These are phyloP conservation scores for Colletotrichum sp. DNA, from an alignment of 2,329 filamentous ascomycete genomes.

Conservation along the genomic window DNA sequence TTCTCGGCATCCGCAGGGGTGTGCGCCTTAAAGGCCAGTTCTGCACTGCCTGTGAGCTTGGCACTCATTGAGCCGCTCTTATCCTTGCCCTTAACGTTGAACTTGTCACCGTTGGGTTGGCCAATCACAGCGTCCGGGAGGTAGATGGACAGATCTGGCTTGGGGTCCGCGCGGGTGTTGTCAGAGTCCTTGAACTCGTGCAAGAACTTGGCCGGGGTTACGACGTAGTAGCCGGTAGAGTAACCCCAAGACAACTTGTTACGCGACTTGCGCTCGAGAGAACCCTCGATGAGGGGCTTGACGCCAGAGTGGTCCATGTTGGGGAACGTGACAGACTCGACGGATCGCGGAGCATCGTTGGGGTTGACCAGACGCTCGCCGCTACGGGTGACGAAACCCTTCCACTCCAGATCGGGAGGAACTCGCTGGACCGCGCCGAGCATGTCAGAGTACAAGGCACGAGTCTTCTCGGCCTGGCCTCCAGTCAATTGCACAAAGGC, in stretches of 20 bases:
- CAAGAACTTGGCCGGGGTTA: constrained; percentile 85
- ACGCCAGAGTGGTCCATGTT: constrained; percentile 87
- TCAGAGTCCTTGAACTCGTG: constrained; percentile 98
- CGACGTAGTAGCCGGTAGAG: constrained; percentile 84
- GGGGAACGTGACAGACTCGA: constrained; percentile 80
- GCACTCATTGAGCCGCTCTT: constrained; percentile 79
- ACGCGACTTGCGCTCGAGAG: constrained; percentile 87
- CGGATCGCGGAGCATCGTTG: constrained; percentile 72
- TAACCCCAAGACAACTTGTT: constrained; percentile 82
- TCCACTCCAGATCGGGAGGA: constrained; percentile 89
- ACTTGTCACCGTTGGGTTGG: constrained; percentile 76
- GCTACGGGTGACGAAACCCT: constrained; percentile 78
- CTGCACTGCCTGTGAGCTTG: constrained; percentile 80
- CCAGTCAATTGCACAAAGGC: constrained; percentile 83
- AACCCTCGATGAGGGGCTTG: constrained; percentile 84
- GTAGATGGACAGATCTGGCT: constrained; percentile 88
- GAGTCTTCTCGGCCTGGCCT: constrained; percentile 81
- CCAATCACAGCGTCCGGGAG: constrained; percentile 89
- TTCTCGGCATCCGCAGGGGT: constrained; percentile 79
- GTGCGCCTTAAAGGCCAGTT: constrained; percentile 88
- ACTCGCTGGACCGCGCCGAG: constrained; percentile 78
- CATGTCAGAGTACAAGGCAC: constrained; percentile 84
- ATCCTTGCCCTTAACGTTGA: constrained; percentile 96
- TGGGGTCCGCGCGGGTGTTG: constrained; percentile 70
- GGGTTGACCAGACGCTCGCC: constrained; percentile 78